phyloP scores from a whole-genome alignment of 2,329 filamentous ascomycete genomes.

The Pyrenophora graminea region DNA sequence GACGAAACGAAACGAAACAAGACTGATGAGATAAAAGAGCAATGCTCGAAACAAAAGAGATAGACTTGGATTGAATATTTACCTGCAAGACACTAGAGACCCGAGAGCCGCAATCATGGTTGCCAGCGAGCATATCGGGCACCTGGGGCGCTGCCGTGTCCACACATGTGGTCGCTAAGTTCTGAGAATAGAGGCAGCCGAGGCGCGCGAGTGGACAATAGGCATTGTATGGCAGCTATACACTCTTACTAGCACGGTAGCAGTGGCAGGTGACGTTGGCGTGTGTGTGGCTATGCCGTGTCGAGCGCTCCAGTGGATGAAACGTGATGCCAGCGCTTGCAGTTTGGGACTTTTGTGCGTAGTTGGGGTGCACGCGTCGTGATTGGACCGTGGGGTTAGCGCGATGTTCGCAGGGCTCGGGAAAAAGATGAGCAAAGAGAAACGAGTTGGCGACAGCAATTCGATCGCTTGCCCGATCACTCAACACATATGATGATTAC shows the following conservation, averaged over 20 bases:
- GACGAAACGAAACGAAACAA: conserved; percentile 11
- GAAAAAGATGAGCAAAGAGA: conserved; percentile 28
- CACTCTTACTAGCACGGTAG: conserved; percentile 22
- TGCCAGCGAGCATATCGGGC: conserved; percentile 10
- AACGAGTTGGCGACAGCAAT: conserved; percentile 19
- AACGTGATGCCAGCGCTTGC: conserved; percentile 38
- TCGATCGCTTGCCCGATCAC: conserved; percentile 15
- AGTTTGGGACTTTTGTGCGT: conserved; percentile 28
- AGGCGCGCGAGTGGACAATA: conserved; percentile 42
- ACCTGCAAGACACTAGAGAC: conserved; percentile 18
- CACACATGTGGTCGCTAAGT: conserved; percentile 21
- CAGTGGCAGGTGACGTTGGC: conserved; percentile 34
- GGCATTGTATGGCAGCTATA: conserved; percentile 24
- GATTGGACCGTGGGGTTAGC: conserved; percentile 38
- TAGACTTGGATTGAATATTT: conserved; percentile 20
- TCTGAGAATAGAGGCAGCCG: conserved; percentile 36
- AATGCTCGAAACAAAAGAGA: conserved; percentile 8
- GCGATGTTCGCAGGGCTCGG: conserved; percentile 14
- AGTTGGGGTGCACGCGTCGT: conserved; percentile 22
- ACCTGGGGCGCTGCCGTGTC: conserved; percentile 13
- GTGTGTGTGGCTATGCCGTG: conserved; percentile 37
- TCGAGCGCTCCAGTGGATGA: conserved; percentile 32
- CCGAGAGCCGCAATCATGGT: conserved; percentile 19
- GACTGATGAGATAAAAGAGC: conserved; percentile 3
- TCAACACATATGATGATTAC: conserved; percentile 39